Base-by-base conservation (phyloP, 371 early-diverging fungal species). In the Rhizopus sp. region DNA sequence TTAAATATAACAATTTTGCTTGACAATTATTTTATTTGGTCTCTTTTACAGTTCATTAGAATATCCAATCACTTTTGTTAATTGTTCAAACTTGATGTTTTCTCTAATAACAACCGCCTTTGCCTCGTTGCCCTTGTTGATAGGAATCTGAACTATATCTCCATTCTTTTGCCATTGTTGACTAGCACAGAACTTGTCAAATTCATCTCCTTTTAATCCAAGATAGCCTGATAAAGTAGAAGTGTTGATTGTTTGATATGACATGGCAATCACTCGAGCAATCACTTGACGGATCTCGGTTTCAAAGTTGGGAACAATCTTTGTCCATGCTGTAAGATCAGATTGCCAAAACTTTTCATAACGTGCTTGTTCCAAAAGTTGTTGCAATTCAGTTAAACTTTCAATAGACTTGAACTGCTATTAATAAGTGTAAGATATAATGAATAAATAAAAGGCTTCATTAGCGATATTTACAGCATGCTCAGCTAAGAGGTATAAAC, bases 71-170 rank as follows among this genome's bases (percentile, higher is more conserved):
- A 86, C 81, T 78, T 84, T 85, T 60, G 85, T 85, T 51, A 87
- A 69, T 63, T 85, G 89, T 63, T 90, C 93, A 75, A 94, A 94
- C 67, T 86, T 88, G 77, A 94, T 87, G 67, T 80, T 88, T 69
- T 95, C 96, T 69, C 86, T 86, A 59, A 93, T 88, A 37, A 93
- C 88, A 1, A 87, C 83, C 5, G 91, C 82, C 81, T 90, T 90
- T 57, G 89, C 88, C 68, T 89, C 84, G 64, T 91, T 95, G 62
- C 88, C 91, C 72, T 83, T 83, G 75, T 87, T 88, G 56, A 87
- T 72, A 8, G 94, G 94, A 62, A 94, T 86, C 37, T 78, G 67
- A 32, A 92, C 85, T 35, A 88, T 77, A 31, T 82, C 81, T 16
- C 72, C 75, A 48, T 76, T 78, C 57, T 85, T 71, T 35, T 76